Evolutionary conservation across 140 eudicot species (phyloP), one percentile per base, ranked within the genome.

Genomic region (Ambrosia hybrid): DNA sequence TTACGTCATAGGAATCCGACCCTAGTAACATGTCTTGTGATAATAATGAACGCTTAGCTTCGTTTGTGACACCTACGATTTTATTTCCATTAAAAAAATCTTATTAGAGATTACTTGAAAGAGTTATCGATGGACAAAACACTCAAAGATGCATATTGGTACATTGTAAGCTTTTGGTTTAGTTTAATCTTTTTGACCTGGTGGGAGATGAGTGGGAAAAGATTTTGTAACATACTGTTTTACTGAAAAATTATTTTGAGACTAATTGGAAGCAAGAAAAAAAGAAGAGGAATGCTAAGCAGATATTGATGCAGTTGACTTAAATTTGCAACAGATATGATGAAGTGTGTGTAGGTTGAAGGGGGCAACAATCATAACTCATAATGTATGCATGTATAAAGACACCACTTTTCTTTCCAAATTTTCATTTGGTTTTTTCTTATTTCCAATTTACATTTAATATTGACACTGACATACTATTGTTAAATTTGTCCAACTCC

Each of bases 351-450:
- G 89, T 36, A 76, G 83, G 58, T 66, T 73, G 69, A 51, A 73
- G 84, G 86, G 81, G 85, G 84, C 96, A 89, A 60, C 75, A 85
- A 83, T 89, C 75, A 89, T 83, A 81, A 78, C 80, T 79, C 79
- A 80, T 80, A 78, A 73, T 70, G 77, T 66, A 82, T 75, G 72
- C 83, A 64, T 62, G 60, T 73, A 79, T 65, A 67, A 75, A 74
- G 79, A 78, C 88, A 80, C 86, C 80, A 77, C 60, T 65, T 57
- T 68, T 57, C 70, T 78, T 4, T 64, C 51, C 36, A 6, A 21
- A 21, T 21, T 51, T 33, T 37, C n/a, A 51, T 61, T 21, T 9
- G 26, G 41, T 53, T 65, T 34, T 56, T 51, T 67, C 51, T 72
- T 37, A 61, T 3, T 16, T 70, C 0, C 11, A 60, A 38, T 53